Evolutionary conservation across 768 basidiomycete genomes (phyloP).

Genomic region (Paxillus ammoniavirescens): DNA sequence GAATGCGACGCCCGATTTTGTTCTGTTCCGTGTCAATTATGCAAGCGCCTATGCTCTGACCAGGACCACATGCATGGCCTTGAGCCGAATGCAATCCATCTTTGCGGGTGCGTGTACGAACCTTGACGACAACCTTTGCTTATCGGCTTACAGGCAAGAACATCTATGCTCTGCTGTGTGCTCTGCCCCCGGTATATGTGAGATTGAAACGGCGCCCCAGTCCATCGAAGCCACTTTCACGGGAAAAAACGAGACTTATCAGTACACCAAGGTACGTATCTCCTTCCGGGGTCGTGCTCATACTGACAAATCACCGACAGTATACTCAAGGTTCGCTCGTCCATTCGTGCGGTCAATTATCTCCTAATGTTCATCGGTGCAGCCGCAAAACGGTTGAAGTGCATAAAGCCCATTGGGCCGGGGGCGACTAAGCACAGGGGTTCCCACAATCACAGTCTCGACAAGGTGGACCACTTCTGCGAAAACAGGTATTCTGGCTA

Average conservation of each 20-base stretch:
- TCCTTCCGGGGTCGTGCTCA: not conserved
- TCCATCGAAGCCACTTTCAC: conserved; percentile 62
- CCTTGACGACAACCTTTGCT: not conserved
- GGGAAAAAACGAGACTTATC: conserved; percentile 58
- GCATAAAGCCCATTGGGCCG: conserved; percentile 44
- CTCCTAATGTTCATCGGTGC: not conserved
- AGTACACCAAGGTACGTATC: conserved; percentile 56
- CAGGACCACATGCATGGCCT: conserved; percentile 55
- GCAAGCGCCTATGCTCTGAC: conserved; percentile 50
- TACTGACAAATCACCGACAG: conserved; percentile 25
- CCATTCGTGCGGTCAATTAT: not conserved
- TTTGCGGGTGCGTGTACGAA: conserved; percentile 49
- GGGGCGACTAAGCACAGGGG: conserved; percentile 45
- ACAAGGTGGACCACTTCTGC: conserved; percentile 54
- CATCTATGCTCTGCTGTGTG: conserved; percentile 49
- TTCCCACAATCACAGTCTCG: conserved; percentile 47
- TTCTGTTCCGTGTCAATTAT: conserved; percentile 53
- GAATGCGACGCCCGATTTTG: conserved; percentile 52
- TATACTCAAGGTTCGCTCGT: conserved; percentile 49
- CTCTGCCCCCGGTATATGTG: conserved; percentile 48
- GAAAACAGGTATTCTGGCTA: conserved; percentile 38
- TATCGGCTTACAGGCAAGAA: conserved; percentile 39
- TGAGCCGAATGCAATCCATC: conserved; percentile 38
- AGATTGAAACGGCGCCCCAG: conserved; percentile 57
- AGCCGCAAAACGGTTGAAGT: conserved; percentile 53